A percentile compares a stretch with the other conserved stretches of the same genome.
These are phyloP conservation scores for Cryphonectria naterciae DNA, from an alignment of 2,329 filamentous ascomycete species.

Conservation along the genomic window DNA sequence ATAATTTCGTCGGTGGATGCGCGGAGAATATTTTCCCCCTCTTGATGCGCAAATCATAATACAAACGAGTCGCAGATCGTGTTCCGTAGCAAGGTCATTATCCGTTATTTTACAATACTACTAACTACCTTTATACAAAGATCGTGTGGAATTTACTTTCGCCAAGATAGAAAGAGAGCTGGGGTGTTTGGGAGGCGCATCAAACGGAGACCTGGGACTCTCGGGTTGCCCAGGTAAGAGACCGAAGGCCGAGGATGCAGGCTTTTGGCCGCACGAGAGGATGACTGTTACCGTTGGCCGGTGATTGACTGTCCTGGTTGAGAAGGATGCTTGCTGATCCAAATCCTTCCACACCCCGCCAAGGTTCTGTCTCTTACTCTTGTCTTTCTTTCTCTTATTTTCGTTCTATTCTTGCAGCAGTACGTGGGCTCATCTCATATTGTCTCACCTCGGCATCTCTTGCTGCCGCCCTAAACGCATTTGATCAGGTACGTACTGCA, in stretches of 20 bases:
- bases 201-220: neutral
- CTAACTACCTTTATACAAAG: neutral
- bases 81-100: neutral
- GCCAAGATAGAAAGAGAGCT: neutral
- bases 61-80: neutral
- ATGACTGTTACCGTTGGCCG: neutral
- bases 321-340: conserved; percentile 3
- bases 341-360: neutral
- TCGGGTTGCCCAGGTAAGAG: neutral
- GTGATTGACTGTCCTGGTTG: neutral
- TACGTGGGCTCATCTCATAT: neutral
- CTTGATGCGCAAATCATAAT: neutral
- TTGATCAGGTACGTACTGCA: too few species aligned
- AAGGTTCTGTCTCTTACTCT: neutral
- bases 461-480: neutral
- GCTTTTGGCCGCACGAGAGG: neutral
- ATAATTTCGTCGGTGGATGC: neutral
- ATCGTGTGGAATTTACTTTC: neutral
- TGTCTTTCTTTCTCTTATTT: neutral
- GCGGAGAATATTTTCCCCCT: neutral
- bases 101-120: neutral
- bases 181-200: neutral
- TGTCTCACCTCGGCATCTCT: neutral
- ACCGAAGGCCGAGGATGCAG: neutral
- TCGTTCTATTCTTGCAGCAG: neutral